A percentile compares a stretch with the other conserved stretches of the same genome.
Evolutionary conservation across 176 grass and related monocot genomes (phyloP).

Genomic region (Aechmea fasciata): DNA sequence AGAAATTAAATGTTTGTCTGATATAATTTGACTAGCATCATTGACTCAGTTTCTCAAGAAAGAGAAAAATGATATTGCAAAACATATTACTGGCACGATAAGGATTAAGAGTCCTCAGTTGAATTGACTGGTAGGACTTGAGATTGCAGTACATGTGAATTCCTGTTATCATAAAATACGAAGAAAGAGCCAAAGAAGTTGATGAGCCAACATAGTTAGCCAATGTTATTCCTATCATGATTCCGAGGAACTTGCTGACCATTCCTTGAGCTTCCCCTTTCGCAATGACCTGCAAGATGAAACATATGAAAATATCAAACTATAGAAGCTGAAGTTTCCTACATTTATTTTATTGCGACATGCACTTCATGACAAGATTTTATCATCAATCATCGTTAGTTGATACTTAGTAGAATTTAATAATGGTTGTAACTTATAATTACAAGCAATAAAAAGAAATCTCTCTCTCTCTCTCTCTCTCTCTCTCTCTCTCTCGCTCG

Average conservation of each 20-base stretch:
- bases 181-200: conserved; percentile 79
- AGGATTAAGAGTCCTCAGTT: conserved; percentile 87
- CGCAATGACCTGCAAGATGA: conserved; percentile 74
- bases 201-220: conserved; percentile 74
- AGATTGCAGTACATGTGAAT: conserved; percentile 99
- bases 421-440: not conserved
- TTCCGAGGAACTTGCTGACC: conserved; percentile 95
- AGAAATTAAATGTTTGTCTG: not conserved
- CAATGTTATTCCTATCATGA: conserved; percentile 74
- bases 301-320: not conserved
- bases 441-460: not conserved
- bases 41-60: not conserved
- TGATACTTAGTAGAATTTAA: not conserved
- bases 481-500: no score
- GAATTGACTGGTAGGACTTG: conserved; percentile 92
- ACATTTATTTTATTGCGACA: not conserved
- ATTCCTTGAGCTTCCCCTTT: conserved; percentile 99
- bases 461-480: no score
- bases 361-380: not conserved
- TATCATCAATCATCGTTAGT: not conserved
- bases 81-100: conserved; percentile 75
- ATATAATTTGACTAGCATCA: not conserved
- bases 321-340: not conserved
- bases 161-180: conserved; percentile 63
- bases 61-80: not conserved